Evolutionary conservation across 2,329 filamentous ascomycete species (phyloP).

Genomic region (Proliferodiscus dingleyae): DNA sequence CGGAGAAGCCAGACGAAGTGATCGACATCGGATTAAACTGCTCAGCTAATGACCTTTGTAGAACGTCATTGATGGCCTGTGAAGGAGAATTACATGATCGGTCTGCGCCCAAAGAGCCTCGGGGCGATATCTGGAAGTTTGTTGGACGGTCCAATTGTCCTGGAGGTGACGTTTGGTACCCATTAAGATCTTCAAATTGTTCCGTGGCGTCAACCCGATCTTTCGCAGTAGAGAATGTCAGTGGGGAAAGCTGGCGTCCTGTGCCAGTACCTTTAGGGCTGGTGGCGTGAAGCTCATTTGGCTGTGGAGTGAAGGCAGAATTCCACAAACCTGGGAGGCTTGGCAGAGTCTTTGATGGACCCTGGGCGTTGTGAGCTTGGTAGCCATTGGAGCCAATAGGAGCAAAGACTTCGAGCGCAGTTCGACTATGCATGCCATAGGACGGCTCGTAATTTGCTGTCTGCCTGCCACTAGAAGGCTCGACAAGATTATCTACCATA

Average conservation of each 20-base stretch:
- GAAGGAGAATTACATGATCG: conserved; percentile 7
- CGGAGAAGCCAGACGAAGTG: conserved; percentile 38
- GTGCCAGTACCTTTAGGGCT: conserved; percentile 34
- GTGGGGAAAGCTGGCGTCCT: conserved; percentile 29
- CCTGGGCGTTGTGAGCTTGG: conserved; percentile 30
- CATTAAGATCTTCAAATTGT: conserved; percentile 24
- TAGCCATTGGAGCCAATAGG: conserved; percentile 33
- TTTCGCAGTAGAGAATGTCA: conserved; percentile 23
- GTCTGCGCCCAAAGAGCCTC: conserved; percentile 14
- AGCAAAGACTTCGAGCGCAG: conserved; percentile 47
- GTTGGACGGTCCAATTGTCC: background rate
- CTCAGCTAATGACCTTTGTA: conserved; percentile 22
- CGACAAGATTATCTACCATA: conserved; percentile 54
- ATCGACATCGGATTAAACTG: conserved; percentile 18
- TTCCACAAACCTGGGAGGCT: conserved; percentile 41
- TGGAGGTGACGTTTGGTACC: conserved; percentile 5
- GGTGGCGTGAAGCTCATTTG: conserved; percentile 34
- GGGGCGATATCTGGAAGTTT: background rate
- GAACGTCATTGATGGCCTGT: conserved; percentile 18
- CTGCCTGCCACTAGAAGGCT: conserved; percentile 34
- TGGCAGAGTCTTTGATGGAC: conserved; percentile 28
- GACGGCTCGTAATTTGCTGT: conserved; percentile 39
- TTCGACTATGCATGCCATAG: conserved; percentile 51
- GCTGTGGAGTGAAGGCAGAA: conserved; percentile 39
- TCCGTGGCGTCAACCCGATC: conserved; percentile 20